Evolutionary conservation across 352 stramenopile genomes (phyloP).

Genomic region (Globisporangium barbulae): DNA sequence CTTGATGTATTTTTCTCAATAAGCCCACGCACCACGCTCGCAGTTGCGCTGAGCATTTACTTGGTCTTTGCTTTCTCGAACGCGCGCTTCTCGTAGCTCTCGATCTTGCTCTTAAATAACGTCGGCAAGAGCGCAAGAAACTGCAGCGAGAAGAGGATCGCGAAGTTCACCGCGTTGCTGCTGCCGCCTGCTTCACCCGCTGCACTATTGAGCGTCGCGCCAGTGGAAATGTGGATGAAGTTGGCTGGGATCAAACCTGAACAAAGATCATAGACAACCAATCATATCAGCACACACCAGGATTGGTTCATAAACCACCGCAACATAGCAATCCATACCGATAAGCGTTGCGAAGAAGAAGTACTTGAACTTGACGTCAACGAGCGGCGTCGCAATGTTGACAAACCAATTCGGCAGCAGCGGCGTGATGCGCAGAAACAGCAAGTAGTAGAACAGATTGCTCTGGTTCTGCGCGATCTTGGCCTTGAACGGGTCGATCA

Average conservation of each 20-base stretch:
- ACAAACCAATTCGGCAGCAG: slow-evolving; percentile 90
- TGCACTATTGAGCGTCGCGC: slow-evolving; percentile 73
- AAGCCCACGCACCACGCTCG: background rate
- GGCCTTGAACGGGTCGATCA: slow-evolving; percentile 77
- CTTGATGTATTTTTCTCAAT: background rate
- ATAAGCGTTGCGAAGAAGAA: slow-evolving; percentile 85
- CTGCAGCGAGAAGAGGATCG: slow-evolving; percentile 79
- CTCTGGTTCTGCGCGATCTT: slow-evolving; percentile 82
- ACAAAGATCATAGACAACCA: background rate
- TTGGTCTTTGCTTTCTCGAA: slow-evolving; percentile 65
- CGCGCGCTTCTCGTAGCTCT: slow-evolving; percentile 73
- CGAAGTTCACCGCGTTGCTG: slow-evolving; percentile 80
- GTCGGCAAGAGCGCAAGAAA: slow-evolving; percentile 81
- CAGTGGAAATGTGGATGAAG: slow-evolving; percentile 84
- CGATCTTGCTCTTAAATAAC: slow-evolving; percentile 85
- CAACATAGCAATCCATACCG: slow-evolving; percentile 22
- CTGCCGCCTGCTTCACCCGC: slow-evolving; percentile 36
- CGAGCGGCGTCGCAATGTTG: slow-evolving; percentile 84
- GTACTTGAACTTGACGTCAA: slow-evolving; percentile 80
- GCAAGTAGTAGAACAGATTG: slow-evolving; percentile 88
- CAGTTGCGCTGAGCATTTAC: background rate
- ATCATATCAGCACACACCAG: background rate
- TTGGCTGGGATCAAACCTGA: slow-evolving; percentile 73
- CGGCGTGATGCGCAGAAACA: slow-evolving; percentile 88
- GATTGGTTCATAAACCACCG: background rate